Conservation (phyloP, 805 yeast species). For the Torulaspora gathmanii region DNA sequence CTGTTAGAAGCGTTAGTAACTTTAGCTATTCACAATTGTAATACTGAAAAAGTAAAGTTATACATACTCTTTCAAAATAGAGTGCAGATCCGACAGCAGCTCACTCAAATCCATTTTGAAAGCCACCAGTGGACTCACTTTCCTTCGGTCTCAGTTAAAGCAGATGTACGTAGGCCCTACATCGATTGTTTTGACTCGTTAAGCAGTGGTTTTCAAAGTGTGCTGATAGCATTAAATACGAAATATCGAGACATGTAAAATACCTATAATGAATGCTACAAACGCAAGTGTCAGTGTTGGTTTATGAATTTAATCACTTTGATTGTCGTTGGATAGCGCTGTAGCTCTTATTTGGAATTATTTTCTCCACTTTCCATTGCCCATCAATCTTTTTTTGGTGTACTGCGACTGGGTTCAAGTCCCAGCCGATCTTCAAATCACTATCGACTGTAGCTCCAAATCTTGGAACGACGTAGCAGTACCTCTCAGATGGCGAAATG, state of each 20-base stretch:
- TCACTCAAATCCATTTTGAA: slow-evolving; percentile 8
- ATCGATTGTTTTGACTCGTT: too few relatives aligned
- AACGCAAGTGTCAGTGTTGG: background rate
- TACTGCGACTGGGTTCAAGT: slow-evolving; percentile 75
- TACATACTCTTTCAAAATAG: slow-evolving; percentile 26
- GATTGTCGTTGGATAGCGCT: slow-evolving; percentile 14
- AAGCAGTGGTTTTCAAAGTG: background rate
- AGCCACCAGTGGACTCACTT: background rate
- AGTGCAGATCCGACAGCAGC: slow-evolving; percentile 17
- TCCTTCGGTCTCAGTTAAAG: background rate
- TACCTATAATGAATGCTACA: too few relatives aligned
- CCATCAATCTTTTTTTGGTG: slow-evolving; percentile 63
- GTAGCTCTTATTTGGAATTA: slow-evolving; percentile 30
- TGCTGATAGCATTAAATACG: background rate
- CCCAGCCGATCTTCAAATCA: slow-evolving; percentile 84
- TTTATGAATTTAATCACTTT: background rate
- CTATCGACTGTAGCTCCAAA: slow-evolving; percentile 79
- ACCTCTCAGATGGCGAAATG: slow-evolving; percentile 61
- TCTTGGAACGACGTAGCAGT: slow-evolving; percentile 86
- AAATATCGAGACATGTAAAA: background rate
- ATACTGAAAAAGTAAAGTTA: background rate
- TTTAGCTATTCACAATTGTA: too few relatives aligned
- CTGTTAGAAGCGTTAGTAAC: slow-evolving; percentile 6
- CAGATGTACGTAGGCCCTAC: background rate
- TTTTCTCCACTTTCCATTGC: slow-evolving; percentile 51